Percentiles rank a stretch among this genome's conserved stretches.
Conservation (phyloP, 2,329 filamentous ascomycete genomes). For the Colletotrichum chlorophyti region DNA sequence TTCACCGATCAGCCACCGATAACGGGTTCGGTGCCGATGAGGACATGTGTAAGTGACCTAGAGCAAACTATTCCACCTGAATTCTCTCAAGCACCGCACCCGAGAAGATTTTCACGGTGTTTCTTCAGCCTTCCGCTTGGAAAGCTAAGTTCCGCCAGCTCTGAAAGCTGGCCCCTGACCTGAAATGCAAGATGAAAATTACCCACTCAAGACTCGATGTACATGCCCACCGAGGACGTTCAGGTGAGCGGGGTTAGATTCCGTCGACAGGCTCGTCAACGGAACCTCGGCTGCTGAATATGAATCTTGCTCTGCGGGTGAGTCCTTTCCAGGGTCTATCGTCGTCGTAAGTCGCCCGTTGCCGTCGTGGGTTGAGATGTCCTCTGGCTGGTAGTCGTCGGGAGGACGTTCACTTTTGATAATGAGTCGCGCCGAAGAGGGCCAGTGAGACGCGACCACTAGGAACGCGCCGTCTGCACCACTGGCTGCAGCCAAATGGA, state of each 20-base stretch:
- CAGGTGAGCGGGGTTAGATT: neutral
- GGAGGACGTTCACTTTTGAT: conserved; percentile 17
- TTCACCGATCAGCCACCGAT: too few relatives aligned
- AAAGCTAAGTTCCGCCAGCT: too few relatives aligned
- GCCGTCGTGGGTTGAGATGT: conserved; percentile 3
- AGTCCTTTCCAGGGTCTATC: too few relatives aligned
- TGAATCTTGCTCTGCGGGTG: too few relatives aligned
- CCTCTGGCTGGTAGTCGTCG: conserved; percentile 10
- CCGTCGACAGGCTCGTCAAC: neutral
- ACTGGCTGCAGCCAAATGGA: neutral
- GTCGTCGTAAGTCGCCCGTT: neutral
- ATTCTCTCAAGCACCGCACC: too few relatives aligned
- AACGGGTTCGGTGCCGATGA: too few relatives aligned
- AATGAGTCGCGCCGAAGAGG: conserved; percentile 22
- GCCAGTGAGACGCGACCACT: conserved; percentile 33
- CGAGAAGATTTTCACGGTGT: too few relatives aligned
- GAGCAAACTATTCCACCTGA: too few relatives aligned
- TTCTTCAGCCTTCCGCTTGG: too few relatives aligned
- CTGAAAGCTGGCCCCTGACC: too few relatives aligned
- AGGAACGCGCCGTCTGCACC: conserved; percentile 20
- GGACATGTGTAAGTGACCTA: too few relatives aligned
- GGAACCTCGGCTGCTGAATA: too few relatives aligned
- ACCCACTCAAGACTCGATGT: conserved; percentile 1
- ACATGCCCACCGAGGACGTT: conserved; percentile 9
- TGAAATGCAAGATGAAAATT: neutral